Evolutionary conservation across 257 asterid species (phyloP), one percentile per base, ranked within the genome.

Genomic region (Linaria vulgaris): DNA sequence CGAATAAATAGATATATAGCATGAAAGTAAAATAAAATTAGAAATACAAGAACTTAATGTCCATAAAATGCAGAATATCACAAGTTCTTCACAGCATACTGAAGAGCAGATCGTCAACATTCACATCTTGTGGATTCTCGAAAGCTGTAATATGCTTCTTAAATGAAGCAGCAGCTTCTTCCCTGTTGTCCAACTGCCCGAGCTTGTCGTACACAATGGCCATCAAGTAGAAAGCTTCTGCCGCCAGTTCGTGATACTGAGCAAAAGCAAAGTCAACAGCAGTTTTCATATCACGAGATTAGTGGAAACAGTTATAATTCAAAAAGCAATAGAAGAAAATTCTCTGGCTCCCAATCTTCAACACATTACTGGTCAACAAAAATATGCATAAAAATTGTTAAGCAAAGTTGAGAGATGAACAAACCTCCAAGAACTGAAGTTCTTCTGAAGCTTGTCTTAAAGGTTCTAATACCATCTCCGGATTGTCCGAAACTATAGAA

Each of bases 171-270:
- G 99, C 89, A 1, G 99, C 97, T 59, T 82, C 88, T 75, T 89
- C 97, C 79, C 97, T 85, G 56, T 85, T 87, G 30, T 79, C 83
- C 31, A 79, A 44, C 65, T 56, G 76, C 69, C 99, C 96, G 59
- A 89, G 71, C 79, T 87, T 84, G 80, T 89, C 82, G 59, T 64
- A 80, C 19, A 85, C 81, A 25, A 87, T 74, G 21, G 97, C 99
- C 91, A 85, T 69, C 91, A 92, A 77, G 86, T 89, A 87, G 79
- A 78, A 89, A 38, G 91, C 85, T 77, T 92, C 99, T 7, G 95
- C 78, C 21, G 97, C 97, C 74, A 92, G 66, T 72, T 89, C 96
- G 55, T 92, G 95, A 72, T 83, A 82, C 99, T 91, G 92, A 41
- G 49, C 16, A 30, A 50, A 71, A 54, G 19, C 31, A 74, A 47